These are phyloP conservation scores for Gossypium schwendimanii DNA, from an alignment of 441 rosid species.

Conservation along the genomic window DNA sequence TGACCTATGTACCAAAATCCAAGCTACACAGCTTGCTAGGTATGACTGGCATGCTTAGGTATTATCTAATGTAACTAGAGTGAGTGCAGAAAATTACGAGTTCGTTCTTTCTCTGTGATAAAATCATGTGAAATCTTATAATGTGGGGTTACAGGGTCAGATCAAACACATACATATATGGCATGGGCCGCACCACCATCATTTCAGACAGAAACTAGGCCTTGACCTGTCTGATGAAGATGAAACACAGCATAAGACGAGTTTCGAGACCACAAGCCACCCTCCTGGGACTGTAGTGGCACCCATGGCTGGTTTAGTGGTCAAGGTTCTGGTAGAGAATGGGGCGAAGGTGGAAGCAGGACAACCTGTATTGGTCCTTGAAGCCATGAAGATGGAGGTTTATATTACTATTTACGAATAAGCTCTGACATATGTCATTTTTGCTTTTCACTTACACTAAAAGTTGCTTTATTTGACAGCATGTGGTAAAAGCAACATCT, in stretches of 20 bases:
- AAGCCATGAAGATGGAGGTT: constrained; percentile 99
- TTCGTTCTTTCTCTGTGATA: constrained; percentile 2
- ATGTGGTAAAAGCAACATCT: constrained; percentile 74
- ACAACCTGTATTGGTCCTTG: constrained; percentile 73
- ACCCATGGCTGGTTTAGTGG: constrained; percentile 95
- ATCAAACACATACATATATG: constrained; percentile 72
- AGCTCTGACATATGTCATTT: constrained; percentile 1
- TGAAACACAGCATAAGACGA: constrained; percentile 46
- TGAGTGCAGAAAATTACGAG: not conserved
- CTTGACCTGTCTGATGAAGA: constrained; percentile 49
- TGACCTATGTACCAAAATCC: not conserved
- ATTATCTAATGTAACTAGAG: not conserved
- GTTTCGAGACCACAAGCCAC: constrained; percentile 42
- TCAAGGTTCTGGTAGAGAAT: constrained; percentile 73
- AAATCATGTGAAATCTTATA: constrained; percentile 18
- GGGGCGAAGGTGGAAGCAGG: constrained; percentile 68
- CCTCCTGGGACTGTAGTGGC: constrained; percentile 71
- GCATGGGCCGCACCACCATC: constrained; percentile 59
- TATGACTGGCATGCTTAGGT: not conserved
- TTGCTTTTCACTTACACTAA: not conserved
- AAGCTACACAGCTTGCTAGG: not conserved
- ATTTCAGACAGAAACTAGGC: constrained; percentile 63
- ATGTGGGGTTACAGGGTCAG: constrained; percentile 42
- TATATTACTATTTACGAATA: constrained; percentile 14
- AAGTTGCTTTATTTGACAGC: constrained; percentile 32